phyloP scores from a whole-genome alignment of 768 basidiomycete genomes.

The Infundibulicybe gibba region DNA sequence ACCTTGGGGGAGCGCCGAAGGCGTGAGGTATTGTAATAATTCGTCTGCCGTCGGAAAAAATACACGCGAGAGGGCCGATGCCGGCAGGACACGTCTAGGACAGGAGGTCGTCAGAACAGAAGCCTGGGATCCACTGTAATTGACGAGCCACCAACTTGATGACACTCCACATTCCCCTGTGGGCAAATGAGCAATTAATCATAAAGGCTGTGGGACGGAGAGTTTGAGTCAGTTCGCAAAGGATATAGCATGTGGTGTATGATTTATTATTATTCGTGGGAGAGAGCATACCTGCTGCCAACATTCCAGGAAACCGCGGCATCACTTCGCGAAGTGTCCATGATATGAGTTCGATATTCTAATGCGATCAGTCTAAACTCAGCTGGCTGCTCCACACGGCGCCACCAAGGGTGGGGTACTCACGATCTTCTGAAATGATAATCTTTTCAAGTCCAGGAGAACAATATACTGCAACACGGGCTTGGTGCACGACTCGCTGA shows the following conservation, averaged over 20 bases:
- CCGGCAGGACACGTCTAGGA: constrained; percentile 57
- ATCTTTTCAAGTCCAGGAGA: constrained; percentile 57
- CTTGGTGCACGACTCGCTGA: constrained; percentile 12
- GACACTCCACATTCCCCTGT: constrained; percentile 64
- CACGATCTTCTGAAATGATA: constrained; percentile 57
- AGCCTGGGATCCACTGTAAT: neutral
- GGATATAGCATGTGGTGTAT: constrained; percentile 3
- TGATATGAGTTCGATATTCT: constrained; percentile 60
- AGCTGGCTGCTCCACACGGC: constrained; percentile 2
- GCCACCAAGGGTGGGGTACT: constrained; percentile 15
- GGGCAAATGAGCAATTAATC: constrained; percentile 72
- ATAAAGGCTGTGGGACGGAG: constrained; percentile 48
- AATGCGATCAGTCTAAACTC: constrained; percentile 7
- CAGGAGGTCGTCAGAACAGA: constrained; percentile 6
- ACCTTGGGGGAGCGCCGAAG: constrained; percentile 59
- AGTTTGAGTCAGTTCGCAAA: neutral
- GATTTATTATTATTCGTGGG: constrained; percentile 1
- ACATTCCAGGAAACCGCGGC: constrained; percentile 72
- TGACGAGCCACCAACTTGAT: constrained; percentile 47
- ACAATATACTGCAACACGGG: constrained; percentile 65
- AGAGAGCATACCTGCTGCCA: constrained; percentile 60
- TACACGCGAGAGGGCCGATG: constrained; percentile 54
- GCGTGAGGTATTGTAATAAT: constrained; percentile 51
- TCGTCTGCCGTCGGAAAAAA: constrained; percentile 61
- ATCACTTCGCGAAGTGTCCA: constrained; percentile 67